Percentiles rank a stretch among this genome's conserved stretches.
Evolutionary conservation across 441 rosid species (phyloP).

Genomic region (Adansonia rubrostipa): DNA sequence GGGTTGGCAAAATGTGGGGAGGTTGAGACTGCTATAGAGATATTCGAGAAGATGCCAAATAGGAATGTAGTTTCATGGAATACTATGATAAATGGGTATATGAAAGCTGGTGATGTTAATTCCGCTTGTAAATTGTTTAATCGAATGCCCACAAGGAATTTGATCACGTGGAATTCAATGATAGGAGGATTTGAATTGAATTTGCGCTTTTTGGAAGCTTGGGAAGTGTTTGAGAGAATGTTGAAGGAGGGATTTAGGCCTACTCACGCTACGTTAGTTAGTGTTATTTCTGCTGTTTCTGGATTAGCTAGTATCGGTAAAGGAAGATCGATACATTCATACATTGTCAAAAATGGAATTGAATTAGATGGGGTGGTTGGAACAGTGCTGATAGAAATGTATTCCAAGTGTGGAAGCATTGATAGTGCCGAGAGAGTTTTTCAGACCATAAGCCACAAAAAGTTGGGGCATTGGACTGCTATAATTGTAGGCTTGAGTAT

Average conservation of each 20-base stretch:
- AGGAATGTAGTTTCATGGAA: constrained; percentile 57
- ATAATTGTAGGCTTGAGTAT: constrained; percentile 52
- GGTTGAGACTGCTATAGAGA: constrained; percentile 50
- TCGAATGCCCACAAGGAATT: constrained; percentile 40
- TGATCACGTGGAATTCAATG: constrained; percentile 58
- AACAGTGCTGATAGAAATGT: constrained; percentile 57
- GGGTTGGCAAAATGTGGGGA: constrained; percentile 51
- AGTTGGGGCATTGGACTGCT: constrained; percentile 62
- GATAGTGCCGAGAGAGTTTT: constrained; percentile 44
- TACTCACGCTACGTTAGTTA: constrained; percentile 43
- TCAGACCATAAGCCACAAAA: constrained; percentile 40
- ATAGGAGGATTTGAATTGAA: constrained; percentile 52
- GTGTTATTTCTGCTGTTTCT: constrained; percentile 51
- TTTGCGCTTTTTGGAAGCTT: constrained; percentile 45
- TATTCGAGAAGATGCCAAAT: constrained; percentile 50
- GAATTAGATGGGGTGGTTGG: constrained; percentile 46
- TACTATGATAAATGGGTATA: constrained; percentile 53
- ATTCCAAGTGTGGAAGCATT: constrained; percentile 58
- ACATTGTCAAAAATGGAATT: constrained; percentile 42
- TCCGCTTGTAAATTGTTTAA: constrained; percentile 42
- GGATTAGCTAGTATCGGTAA: constrained; percentile 47
- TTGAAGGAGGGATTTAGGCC: constrained; percentile 42
- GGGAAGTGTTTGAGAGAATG: constrained; percentile 41
- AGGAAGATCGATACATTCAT: constrained; percentile 58
- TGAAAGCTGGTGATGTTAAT: constrained; percentile 45